Evolutionary conservation across 2,329 filamentous ascomycete species (phyloP).

Genomic region (Paramyrothecium roridum): DNA sequence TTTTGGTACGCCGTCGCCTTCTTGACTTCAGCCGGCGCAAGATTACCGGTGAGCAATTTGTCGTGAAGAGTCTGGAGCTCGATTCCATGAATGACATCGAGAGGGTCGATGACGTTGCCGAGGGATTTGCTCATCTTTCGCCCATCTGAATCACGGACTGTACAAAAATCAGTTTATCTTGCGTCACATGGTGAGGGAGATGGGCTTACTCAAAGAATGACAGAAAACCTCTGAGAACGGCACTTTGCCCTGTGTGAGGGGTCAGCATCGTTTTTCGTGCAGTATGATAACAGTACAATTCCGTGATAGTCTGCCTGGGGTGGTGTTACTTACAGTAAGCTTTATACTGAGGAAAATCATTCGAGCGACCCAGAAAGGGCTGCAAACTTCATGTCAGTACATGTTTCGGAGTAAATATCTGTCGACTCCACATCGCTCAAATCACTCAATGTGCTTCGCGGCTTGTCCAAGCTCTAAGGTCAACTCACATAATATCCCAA

Average conservation of each 20-base stretch:
- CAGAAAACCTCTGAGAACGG: slow-evolving; percentile 96
- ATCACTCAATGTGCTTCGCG: too few species aligned
- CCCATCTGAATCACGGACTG: slow-evolving; percentile 81
- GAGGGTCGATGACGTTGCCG: slow-evolving; percentile 84
- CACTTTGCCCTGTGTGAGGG: slow-evolving; percentile 52
- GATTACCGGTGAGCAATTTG: slow-evolving; percentile 72
- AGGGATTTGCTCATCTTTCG: slow-evolving; percentile 93
- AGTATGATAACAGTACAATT: too few species aligned
- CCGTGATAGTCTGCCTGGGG: too few species aligned
- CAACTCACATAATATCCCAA: slow-evolving; percentile 69
- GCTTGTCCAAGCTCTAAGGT: too few species aligned
- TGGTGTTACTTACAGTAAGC: slow-evolving; percentile 68
- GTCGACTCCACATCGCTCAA: too few species aligned
- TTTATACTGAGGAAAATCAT: slow-evolving; percentile 96
- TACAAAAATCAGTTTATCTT: too few species aligned
- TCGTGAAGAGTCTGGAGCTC: slow-evolving; percentile 67
- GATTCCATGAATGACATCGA: slow-evolving; percentile 83
- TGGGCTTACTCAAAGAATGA: slow-evolving; percentile 63
- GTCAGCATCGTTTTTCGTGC: too few species aligned
- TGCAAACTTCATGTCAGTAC: too few species aligned
- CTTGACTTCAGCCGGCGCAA: slow-evolving; percentile 73
- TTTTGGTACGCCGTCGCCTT: slow-evolving; percentile 83
- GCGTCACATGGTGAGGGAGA: too few species aligned
- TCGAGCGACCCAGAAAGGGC: slow-evolving; percentile 85
- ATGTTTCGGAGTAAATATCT: too few species aligned